Conservation (phyloP, 1,284 basidiomycete species). For the Fomitiporia mediterranea region DNA sequence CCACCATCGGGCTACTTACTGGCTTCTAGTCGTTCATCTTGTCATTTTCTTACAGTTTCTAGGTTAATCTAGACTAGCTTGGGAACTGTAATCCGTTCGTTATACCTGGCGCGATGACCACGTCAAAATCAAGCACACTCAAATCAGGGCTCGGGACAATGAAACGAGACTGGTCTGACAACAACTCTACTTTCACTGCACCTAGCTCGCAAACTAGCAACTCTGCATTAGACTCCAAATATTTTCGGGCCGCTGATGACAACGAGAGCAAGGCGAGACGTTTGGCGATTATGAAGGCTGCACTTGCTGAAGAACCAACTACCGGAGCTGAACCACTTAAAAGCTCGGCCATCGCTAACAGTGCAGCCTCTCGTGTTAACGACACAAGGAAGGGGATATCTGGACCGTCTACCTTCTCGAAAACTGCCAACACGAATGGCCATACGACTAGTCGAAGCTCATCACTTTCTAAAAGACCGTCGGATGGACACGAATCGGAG, state of each 20-base stretch:
- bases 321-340: constrained; percentile 2
- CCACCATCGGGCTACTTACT: too few species aligned
- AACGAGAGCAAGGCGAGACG: constrained; percentile 4
- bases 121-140: constrained; percentile 9
- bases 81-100: background rate
- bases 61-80: too few species aligned
- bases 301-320: constrained; percentile 13
- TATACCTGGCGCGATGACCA: background rate
- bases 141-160: constrained; percentile 44
- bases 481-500: constrained; percentile 8
- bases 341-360: background rate
- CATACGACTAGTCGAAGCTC: background rate
- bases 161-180: constrained; percentile 41
- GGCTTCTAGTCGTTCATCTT: too few species aligned
- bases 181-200: constrained; percentile 5
- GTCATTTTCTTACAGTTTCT: too few species aligned
- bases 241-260: background rate
- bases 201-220: constrained; percentile 32
- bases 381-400: background rate
- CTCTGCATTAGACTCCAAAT: background rate
- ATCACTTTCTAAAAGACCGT: background rate
- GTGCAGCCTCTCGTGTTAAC: background rate
- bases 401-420: background rate
- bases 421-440: background rate
- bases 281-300: constrained; percentile 14